These are phyloP conservation scores for Saccharomycopsis amapae DNA, from an alignment of 805 yeast species.

Conservation along the genomic window DNA sequence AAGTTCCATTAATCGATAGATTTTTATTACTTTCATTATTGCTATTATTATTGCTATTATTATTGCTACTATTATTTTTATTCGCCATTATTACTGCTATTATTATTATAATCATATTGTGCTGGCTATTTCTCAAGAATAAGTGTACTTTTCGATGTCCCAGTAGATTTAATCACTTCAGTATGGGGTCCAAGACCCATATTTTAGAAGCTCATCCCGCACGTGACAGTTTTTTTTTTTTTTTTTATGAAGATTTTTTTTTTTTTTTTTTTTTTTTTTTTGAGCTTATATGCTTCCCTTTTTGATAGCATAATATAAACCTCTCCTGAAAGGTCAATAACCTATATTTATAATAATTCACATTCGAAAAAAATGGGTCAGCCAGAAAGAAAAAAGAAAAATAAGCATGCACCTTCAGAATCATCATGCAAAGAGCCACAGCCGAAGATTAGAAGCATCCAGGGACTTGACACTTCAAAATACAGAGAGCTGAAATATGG, in stretches of 20 bases:
- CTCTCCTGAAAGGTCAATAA: not conserved
- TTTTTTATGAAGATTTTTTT: too few species aligned
- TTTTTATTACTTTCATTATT: not conserved
- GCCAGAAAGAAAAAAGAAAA: slow-evolving; percentile 5
- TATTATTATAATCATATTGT: too few species aligned
- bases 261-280: too few species aligned
- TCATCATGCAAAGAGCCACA: slow-evolving; percentile 67
- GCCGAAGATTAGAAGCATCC: slow-evolving; percentile 36
- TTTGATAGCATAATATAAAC: not conserved
- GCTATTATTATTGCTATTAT: not conserved
- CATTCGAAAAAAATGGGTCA: slow-evolving; percentile 1
- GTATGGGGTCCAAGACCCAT: too few species aligned
- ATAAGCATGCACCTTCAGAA: slow-evolving; percentile 63
- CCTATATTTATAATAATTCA: too few species aligned
- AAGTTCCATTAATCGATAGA: not conserved
- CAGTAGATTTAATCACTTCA: too few species aligned
- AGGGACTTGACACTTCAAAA: slow-evolving; percentile 30
- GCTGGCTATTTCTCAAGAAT: too few species aligned
- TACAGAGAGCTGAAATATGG: slow-evolving; percentile 41
- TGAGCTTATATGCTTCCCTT: too few species aligned
- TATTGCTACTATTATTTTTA: too few species aligned
- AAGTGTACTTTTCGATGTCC: too few species aligned
- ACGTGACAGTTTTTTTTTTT: not conserved
- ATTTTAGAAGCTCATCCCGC: not conserved
- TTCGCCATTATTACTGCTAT: not conserved